Base-by-base conservation (phyloP, 2,329 filamentous ascomycete species). In the Conoideocrella luteorostrata region DNA sequence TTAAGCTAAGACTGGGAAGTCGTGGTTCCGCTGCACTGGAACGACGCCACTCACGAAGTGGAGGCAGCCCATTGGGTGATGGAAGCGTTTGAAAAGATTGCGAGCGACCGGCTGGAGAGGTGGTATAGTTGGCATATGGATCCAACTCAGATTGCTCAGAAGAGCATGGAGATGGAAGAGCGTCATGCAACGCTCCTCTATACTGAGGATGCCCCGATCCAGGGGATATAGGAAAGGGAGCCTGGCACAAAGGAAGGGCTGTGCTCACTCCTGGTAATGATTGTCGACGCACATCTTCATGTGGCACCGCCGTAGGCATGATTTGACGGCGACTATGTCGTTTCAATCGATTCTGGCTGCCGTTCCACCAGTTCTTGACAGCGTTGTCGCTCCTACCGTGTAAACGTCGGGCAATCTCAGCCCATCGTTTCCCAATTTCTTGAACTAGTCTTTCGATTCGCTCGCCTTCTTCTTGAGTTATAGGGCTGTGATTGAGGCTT, bases 331-430 rank as follows among this genome's bases (percentile, higher is more conserved):
- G 24, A 1, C 7, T n/a, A 13, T 22, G 39, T 52, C 81, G 70
- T 57, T 72, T 75, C 56, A 84, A 76, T 57, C 89, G 80, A 68
- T 95, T 95, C 75, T 90, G 86, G 61, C 84, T 87, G 39, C 90
- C 89, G 61, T 95, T 95, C 87, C 87, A 95, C 88, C 89, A 96
- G 65, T 96, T 96, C 78, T 96, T 96, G 50, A 96, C 88, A 22
- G 88, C 86, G 58, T 96, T 96, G 70, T 96, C 90, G 63, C 89
- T 95, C 58, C 90, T 84, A 51, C 88, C 88, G 43, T 84, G 77
- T 17, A 96, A 75, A 36, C 80, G 75, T 52, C 90, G 78, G 35
- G 90, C 88, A 58, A 96, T 96, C 60, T 96, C 88, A 3, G 90
- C 90, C 90, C 90, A 96, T 45, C 86, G 80, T 70, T 89, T 91